Conservation (phyloP, 495 filamentous ascomycete genomes). For the Daldinia bambusicola region DNA sequence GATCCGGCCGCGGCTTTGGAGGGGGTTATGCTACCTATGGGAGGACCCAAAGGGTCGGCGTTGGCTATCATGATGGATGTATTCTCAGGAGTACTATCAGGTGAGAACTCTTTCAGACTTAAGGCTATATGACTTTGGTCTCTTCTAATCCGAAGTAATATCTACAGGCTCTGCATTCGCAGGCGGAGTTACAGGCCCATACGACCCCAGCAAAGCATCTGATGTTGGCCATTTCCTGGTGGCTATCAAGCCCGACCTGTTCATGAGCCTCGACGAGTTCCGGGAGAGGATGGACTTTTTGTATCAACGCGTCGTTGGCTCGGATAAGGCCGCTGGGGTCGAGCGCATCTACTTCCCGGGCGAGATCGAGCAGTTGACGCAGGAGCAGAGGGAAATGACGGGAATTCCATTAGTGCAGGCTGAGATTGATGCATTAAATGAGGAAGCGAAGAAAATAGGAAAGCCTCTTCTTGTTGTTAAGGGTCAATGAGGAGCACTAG, state of each 20-base stretch:
- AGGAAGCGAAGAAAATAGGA: slow-evolving; percentile 69
- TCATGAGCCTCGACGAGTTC: slow-evolving; percentile 75
- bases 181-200: slow-evolving; percentile 75
- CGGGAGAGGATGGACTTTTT: slow-evolving; percentile 74
- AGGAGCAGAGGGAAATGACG: slow-evolving; percentile 62
- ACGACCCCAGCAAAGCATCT: slow-evolving; percentile 72
- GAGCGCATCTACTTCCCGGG: slow-evolving; percentile 82
- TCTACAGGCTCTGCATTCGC: slow-evolving; percentile 68
- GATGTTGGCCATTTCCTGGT: slow-evolving; percentile 83
- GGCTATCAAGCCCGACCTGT: slow-evolving; percentile 79
- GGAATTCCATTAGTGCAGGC: slow-evolving; percentile 74
- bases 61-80: slow-evolving; percentile 86
- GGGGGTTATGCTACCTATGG: slow-evolving; percentile 84
- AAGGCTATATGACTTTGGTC: neutral
- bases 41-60: slow-evolving; percentile 78
- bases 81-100: slow-evolving; percentile 79
- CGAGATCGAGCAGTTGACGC: slow-evolving; percentile 74
- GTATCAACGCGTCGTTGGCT: slow-evolving; percentile 70
- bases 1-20: slow-evolving; percentile 72
- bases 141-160: slow-evolving; percentile 2
- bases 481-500: neutral
- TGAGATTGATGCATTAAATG: slow-evolving; percentile 73
- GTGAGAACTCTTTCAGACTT: slow-evolving; percentile 40
- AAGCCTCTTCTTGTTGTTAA: slow-evolving; percentile 36
- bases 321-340: slow-evolving; percentile 74